Evolutionary conservation across 129 eudicot species (phyloP).

Genomic region (Escallonia herrerae): DNA sequence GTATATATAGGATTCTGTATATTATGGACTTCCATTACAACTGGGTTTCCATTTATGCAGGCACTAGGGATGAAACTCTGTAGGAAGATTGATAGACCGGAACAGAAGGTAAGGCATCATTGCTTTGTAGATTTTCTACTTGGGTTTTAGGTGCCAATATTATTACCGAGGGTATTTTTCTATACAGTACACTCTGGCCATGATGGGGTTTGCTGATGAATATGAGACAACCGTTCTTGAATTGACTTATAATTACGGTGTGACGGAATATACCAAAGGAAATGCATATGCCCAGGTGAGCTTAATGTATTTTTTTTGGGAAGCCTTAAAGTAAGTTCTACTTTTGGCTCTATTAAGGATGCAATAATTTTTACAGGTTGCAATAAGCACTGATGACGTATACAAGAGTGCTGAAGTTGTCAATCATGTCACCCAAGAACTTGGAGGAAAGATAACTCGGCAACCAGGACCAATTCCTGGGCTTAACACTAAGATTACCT

Average conservation of each 20-base stretch:
- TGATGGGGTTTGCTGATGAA: slow-evolving; percentile 93
- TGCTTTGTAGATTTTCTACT: background rate
- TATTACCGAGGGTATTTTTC: slow-evolving; percentile 3
- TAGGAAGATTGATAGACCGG: slow-evolving; percentile 75
- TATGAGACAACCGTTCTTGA: slow-evolving; percentile 68
- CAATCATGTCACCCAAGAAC: slow-evolving; percentile 61
- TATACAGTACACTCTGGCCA: slow-evolving; percentile 78
- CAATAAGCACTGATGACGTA: slow-evolving; percentile 82
- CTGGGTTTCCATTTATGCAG: slow-evolving; percentile 27
- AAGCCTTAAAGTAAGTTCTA: background rate
- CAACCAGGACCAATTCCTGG: slow-evolving; percentile 94
- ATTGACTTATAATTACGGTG: slow-evolving; percentile 88
- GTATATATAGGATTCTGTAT: background rate
- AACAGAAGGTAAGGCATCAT: slow-evolving; percentile 48
- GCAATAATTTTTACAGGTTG: slow-evolving; percentile 40
- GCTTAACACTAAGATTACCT: slow-evolving; percentile 64
- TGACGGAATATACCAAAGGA: slow-evolving; percentile 87
- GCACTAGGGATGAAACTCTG: slow-evolving; percentile 79
- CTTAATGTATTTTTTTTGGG: background rate
- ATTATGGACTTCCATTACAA: background rate
- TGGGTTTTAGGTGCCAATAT: background rate
- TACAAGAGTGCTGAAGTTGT: slow-evolving; percentile 85
- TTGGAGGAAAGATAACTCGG: slow-evolving; percentile 86
- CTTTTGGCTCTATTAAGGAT: slow-evolving; percentile 3
- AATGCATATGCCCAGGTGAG: slow-evolving; percentile 96